These are phyloP conservation scores for Aspergillus novofumigatus DNA, from an alignment of 2,329 filamentous ascomycete genomes.

Conservation along the genomic window DNA sequence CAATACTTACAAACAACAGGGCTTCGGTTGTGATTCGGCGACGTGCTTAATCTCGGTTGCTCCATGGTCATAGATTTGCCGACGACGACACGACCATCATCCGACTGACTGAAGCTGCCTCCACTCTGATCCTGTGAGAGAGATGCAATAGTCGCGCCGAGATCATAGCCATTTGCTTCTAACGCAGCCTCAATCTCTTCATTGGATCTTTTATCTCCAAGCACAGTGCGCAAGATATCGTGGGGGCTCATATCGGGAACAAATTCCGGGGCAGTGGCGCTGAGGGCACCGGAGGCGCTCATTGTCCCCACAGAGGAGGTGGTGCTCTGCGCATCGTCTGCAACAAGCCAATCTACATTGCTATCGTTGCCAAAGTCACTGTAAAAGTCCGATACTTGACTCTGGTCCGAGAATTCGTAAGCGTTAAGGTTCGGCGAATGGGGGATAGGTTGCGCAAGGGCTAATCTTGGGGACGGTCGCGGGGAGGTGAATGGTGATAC, in stretches of 20 bases:
- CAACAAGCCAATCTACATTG: constrained; percentile 93
- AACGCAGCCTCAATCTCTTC: constrained; percentile 93
- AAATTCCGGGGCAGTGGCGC: constrained; percentile 79
- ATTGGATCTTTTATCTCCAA: constrained; percentile 82
- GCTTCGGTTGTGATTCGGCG: constrained; percentile 70
- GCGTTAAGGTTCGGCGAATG: constrained; percentile 92
- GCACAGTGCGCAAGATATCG: constrained; percentile 92
- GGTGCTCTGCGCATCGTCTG: constrained; percentile 77
- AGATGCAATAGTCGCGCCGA: constrained; percentile 84
- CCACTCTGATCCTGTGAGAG: constrained; percentile 71
- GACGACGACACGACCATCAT: constrained; percentile 66
- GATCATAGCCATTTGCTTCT: constrained; percentile 83
- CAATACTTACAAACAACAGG: constrained; percentile 97
- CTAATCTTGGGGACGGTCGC: constrained; percentile 84
- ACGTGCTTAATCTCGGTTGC: constrained; percentile 68
- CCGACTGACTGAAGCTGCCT: constrained; percentile 49
- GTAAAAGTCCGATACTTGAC: constrained; percentile 77
- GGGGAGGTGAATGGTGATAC: constrained; percentile 92
- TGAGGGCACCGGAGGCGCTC: constrained; percentile 63
- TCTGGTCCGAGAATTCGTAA: constrained; percentile 88
- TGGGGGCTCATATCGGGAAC: constrained; percentile 92
- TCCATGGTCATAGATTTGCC: constrained; percentile 84
- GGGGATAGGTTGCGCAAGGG: constrained; percentile 87
- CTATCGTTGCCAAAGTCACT: constrained; percentile 82
- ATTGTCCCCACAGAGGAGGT: constrained; percentile 73